Evolutionary conservation across 2,329 filamentous ascomycete species (phyloP).

Genomic region (Colletotrichum orchidophilum): DNA sequence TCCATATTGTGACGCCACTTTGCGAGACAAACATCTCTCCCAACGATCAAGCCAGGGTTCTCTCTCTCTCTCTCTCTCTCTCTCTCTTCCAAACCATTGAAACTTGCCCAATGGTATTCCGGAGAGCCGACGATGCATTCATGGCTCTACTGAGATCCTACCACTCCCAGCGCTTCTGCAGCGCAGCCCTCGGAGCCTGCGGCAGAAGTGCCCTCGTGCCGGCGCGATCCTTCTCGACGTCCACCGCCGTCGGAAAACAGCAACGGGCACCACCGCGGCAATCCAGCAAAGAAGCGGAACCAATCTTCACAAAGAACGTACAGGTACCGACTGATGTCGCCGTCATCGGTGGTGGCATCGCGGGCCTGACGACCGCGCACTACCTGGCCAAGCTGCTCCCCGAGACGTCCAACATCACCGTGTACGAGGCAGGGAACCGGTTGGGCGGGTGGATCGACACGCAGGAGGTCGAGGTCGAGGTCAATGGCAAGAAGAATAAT

Average conservation of each 20-base stretch:
- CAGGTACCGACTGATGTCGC: conserved; percentile 58
- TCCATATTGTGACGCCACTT: conserved; percentile 23
- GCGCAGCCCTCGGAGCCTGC: conserved; percentile 3
- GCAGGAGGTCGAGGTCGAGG: conserved; percentile 64
- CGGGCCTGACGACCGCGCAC: conserved; percentile 81
- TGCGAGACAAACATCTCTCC: neutral
- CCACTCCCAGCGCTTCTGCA: conserved; percentile 28
- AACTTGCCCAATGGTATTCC: conserved; percentile 1
- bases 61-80: neutral
- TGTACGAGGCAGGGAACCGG: conserved; percentile 78
- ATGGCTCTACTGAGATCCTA: conserved; percentile 30
- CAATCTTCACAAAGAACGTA: neutral
- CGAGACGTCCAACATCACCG: conserved; percentile 71
- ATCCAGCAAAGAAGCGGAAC: neutral
- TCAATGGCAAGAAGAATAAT: conserved; percentile 61
- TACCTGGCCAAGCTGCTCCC: conserved; percentile 77
- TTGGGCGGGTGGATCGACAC: conserved; percentile 89
- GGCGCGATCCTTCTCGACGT: conserved; percentile 19
- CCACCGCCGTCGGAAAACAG: neutral
- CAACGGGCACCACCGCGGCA: neutral
- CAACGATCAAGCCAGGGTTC: neutral
- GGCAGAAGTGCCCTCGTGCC: neutral
- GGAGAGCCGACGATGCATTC: conserved; percentile 17
- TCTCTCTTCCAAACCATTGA: neutral
- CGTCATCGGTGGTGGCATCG: conserved; percentile 83